These are phyloP conservation scores for Pelagophyceae sp. DNA, from an alignment of 352 stramenopile species.

Conservation along the genomic window DNA sequence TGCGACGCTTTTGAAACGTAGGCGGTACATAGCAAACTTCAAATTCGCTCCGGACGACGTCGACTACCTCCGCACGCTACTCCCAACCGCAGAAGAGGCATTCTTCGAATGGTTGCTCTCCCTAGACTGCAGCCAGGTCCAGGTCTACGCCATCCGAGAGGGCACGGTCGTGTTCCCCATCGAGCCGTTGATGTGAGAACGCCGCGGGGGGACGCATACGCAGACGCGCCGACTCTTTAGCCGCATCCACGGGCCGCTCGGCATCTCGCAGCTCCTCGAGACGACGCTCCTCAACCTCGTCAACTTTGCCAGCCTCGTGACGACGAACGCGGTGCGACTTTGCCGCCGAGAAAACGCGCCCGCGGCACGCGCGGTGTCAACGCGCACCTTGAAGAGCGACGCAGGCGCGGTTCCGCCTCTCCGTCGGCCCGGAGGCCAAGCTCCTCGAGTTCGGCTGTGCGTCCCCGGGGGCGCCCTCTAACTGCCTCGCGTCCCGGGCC, in stretches of 20 bases:
- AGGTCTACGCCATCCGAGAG: slow-evolving; percentile 84
- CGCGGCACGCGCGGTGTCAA: no score
- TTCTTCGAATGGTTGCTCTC: slow-evolving; percentile 90
- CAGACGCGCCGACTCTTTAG: no score
- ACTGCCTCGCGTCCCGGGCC: no score
- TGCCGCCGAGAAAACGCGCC: no score
- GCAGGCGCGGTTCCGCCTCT: slow-evolving; percentile 87
- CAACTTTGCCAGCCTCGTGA: slow-evolving; percentile 90
- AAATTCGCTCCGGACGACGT: slow-evolving; percentile 84
- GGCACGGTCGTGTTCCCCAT: slow-evolving; percentile 91
- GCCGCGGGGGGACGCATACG: no score
- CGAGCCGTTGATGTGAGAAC: slow-evolving; percentile 71
- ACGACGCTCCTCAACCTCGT: slow-evolving; percentile 94
- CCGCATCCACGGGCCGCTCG: slow-evolving; percentile 81
- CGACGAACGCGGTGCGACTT: slow-evolving; percentile 96
- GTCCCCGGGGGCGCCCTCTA: no score
- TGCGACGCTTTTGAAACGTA: neutral
- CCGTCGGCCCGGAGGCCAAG: slow-evolving; percentile 59
- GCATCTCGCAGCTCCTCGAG: slow-evolving; percentile 90
- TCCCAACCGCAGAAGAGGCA: slow-evolving; percentile 58
- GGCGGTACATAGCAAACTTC: slow-evolving; percentile 65
- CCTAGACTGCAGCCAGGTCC: slow-evolving; percentile 81
- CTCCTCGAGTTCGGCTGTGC: slow-evolving; percentile 87
- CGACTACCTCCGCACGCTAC: slow-evolving; percentile 74
- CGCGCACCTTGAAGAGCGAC: no score